Conservation (phyloP, 352 stramenopile species). For the Globisporangium cederbergense region DNA sequence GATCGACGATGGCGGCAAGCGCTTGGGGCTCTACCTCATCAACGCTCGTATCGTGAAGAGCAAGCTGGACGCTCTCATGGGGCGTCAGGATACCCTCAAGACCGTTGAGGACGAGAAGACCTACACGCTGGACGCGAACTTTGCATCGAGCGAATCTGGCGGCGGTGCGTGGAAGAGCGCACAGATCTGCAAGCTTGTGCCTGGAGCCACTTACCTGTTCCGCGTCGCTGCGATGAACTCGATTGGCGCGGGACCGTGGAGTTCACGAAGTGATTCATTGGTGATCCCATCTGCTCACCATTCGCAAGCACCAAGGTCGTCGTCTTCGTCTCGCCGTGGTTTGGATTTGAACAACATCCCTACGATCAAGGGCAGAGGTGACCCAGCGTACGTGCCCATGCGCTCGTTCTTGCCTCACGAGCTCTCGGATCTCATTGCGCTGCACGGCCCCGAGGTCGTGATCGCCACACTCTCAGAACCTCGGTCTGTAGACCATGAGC, state of each 20-base stretch:
- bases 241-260: slow-evolving; percentile 58
- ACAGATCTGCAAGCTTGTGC: slow-evolving; percentile 45
- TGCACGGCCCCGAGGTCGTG: slow-evolving; percentile 5
- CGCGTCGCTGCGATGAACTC: slow-evolving; percentile 64
- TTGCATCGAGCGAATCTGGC: neutral
- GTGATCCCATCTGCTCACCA: slow-evolving; percentile 8
- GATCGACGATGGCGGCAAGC: slow-evolving; percentile 49
- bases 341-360: slow-evolving; percentile 21
- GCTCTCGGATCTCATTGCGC: slow-evolving; percentile 2
- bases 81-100: slow-evolving; percentile 5
- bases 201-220: slow-evolving; percentile 39
- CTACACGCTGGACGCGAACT: slow-evolving; percentile 11
- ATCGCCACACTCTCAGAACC: neutral
- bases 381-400: slow-evolving; percentile 34
- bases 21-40: slow-evolving; percentile 44
- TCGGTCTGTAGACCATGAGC: neutral
- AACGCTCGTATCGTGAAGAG: slow-evolving; percentile 18
- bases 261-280: slow-evolving; percentile 31
- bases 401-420: slow-evolving; percentile 20
- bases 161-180: slow-evolving; percentile 27
- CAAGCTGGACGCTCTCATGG: slow-evolving; percentile 14
- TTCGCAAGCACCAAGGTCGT: neutral
- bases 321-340: slow-evolving; percentile 1
- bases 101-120: slow-evolving; percentile 11
- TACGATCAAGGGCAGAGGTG: slow-evolving; percentile 44